These are phyloP conservation scores for Tulasnella sp. DNA, from an alignment of 768 basidiomycete species.

Conservation along the genomic window DNA sequence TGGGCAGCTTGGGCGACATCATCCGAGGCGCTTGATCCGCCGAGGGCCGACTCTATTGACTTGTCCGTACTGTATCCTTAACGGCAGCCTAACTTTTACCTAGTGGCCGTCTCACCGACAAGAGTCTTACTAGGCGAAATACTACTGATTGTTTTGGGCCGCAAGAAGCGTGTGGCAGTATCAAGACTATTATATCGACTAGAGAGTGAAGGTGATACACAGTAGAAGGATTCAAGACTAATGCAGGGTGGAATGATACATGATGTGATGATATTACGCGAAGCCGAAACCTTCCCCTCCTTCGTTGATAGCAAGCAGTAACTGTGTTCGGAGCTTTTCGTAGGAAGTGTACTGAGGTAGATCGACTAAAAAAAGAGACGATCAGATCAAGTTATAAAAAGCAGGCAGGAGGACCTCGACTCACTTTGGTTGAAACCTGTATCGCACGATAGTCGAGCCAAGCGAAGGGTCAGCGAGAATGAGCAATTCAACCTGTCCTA, in stretches of 20 bases:
- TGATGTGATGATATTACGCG: conserved; percentile 38
- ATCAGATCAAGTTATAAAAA: conserved; percentile 32
- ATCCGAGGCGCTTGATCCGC: too few species aligned
- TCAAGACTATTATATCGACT: background rate
- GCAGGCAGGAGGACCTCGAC: conserved; percentile 11
- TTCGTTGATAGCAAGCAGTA: conserved; percentile 90
- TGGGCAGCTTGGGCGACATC: too few species aligned
- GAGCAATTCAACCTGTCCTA: conserved; percentile 26
- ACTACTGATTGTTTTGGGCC: background rate
- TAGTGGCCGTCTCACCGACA: background rate
- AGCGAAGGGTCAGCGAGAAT: conserved; percentile 26
- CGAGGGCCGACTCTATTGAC: too few species aligned
- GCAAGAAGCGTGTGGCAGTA: background rate
- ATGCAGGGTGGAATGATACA: background rate
- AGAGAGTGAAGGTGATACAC: background rate
- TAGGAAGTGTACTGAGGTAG: conserved; percentile 93
- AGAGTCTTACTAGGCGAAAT: background rate
- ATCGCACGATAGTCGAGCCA: conserved; percentile 22
- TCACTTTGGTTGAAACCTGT: conserved; percentile 80
- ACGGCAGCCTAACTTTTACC: too few species aligned
- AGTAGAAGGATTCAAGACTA: background rate
- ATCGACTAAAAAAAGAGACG: conserved; percentile 51
- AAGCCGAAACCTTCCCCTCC: conserved; percentile 96
- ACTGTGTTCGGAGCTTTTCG: conserved; percentile 88
- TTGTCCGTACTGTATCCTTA: too few species aligned